These are phyloP conservation scores for Tricholoma sp. DNA, from an alignment of 768 basidiomycete species.

Conservation along the genomic window DNA sequence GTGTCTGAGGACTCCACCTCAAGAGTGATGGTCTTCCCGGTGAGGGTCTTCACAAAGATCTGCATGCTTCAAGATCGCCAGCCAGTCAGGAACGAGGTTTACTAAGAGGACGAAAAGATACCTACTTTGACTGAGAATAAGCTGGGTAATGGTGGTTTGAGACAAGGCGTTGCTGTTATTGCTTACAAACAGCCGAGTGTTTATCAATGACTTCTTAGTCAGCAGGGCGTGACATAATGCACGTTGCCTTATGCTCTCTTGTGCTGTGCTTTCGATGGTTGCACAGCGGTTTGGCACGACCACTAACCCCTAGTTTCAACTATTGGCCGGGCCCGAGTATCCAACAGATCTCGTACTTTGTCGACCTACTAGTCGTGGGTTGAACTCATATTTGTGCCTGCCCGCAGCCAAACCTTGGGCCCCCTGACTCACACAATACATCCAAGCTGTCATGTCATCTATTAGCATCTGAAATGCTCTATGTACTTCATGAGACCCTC, in stretches of 20 bases:
- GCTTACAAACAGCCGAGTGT: not conserved
- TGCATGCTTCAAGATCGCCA: constrained; percentile 12
- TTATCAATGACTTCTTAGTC: not conserved
- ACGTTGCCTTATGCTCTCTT: no score
- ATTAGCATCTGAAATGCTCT: not conserved
- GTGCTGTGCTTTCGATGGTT: no score
- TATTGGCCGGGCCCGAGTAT: no score
- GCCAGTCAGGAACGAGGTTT: not conserved
- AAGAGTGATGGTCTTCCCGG: constrained; percentile 20
- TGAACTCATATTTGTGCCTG: not conserved
- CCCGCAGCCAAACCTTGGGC: not conserved
- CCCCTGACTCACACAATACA: no score
- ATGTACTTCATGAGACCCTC: no score
- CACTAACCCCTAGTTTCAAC: no score
- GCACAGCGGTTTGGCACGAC: no score
- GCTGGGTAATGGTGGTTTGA: constrained; percentile 15
- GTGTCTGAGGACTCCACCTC: constrained; percentile 20
- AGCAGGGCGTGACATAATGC: not conserved
- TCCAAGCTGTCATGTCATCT: no score
- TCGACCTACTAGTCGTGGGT: not conserved
- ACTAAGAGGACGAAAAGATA: not conserved
- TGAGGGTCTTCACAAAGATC: constrained; percentile 27
- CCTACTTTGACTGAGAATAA: constrained; percentile 3
- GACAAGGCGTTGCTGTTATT: constrained; percentile 4
- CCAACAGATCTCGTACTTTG: not conserved